Conservation (phyloP, 2,329 filamentous ascomycete genomes). For the Fusarium temperatum region DNA sequence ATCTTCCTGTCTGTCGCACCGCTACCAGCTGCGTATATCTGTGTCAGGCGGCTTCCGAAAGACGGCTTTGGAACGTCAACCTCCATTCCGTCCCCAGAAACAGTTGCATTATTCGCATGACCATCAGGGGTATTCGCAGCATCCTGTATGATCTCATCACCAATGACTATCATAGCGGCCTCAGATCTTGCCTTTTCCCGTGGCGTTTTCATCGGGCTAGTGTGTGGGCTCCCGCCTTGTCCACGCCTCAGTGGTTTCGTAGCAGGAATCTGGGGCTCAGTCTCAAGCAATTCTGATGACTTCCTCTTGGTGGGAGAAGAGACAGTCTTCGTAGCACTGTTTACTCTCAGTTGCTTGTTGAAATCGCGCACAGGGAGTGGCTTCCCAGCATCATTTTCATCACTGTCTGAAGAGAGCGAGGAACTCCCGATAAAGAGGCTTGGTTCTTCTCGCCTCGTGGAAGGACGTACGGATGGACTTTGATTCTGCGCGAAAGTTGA, state of each 20-base stretch:
- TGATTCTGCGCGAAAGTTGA: background rate
- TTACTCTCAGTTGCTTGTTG: conserved; percentile 47
- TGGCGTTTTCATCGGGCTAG: conserved; percentile 1
- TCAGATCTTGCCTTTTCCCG: conserved; percentile 5
- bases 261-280: conserved; percentile 34
- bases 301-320: background rate
- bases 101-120: background rate
- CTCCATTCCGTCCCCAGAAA: background rate
- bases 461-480: background rate
- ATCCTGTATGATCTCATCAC: conserved; percentile 22
- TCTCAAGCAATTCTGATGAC: background rate
- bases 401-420: conserved; percentile 19
- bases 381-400: conserved; percentile 31
- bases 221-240: background rate
- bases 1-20: background rate
- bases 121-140: background rate
- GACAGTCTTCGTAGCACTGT: background rate
- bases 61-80: conserved; percentile 19
- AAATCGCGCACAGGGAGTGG: conserved; percentile 47
- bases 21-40: conserved; percentile 30
- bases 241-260: conserved; percentile 10
- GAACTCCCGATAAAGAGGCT: conserved; percentile 24
- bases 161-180: conserved; percentile 34
- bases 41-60: conserved; percentile 32
- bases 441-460: conserved; percentile 2